Percentiles rank a stretch among this genome's conserved stretches.
Conservation (phyloP, 176 grass and related monocot genomes). For the Eleusine indica region DNA sequence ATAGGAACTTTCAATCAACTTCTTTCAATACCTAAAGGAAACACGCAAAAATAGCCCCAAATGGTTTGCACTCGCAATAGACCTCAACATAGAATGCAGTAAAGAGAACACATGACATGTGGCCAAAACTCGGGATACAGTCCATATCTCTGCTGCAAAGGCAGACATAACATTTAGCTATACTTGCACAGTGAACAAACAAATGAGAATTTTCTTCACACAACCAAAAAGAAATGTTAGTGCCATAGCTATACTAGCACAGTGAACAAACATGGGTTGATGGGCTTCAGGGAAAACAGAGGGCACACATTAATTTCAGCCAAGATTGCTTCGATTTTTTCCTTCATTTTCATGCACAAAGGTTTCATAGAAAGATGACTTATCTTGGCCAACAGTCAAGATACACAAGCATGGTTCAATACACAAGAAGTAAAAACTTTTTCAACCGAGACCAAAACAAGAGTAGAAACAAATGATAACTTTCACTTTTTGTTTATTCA, state of each 20-base stretch:
- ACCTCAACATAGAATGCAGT: not conserved
- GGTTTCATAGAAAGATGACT: constrained; percentile 47
- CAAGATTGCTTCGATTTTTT: constrained; percentile 39
- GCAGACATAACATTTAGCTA: too few relatives aligned
- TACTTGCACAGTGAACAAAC: too few relatives aligned
- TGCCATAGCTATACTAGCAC: not conserved
- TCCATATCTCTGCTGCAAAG: not conserved
- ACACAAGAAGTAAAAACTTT: constrained; percentile 61
- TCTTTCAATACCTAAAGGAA: not conserved
- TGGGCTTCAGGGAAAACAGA: not conserved
- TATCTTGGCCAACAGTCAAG: constrained; percentile 61
- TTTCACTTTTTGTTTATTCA: constrained; percentile 63
- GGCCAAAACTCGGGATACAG: not conserved
- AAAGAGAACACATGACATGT: not conserved
- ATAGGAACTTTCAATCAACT: not conserved
- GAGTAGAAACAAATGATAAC: constrained; percentile 49
- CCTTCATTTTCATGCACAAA: constrained; percentile 52
- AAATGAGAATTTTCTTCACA: not conserved
- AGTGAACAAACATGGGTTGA: not conserved
- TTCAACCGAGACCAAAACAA: constrained; percentile 62
- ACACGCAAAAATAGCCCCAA: not conserved
- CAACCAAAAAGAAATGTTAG: not conserved
- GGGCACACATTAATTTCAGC: constrained; percentile 21
- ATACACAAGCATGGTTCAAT: constrained; percentile 58
- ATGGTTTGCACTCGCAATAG: not conserved